Evolutionary conservation across 257 asterid genomes (phyloP).

Genomic region (Ilex asprella): DNA sequence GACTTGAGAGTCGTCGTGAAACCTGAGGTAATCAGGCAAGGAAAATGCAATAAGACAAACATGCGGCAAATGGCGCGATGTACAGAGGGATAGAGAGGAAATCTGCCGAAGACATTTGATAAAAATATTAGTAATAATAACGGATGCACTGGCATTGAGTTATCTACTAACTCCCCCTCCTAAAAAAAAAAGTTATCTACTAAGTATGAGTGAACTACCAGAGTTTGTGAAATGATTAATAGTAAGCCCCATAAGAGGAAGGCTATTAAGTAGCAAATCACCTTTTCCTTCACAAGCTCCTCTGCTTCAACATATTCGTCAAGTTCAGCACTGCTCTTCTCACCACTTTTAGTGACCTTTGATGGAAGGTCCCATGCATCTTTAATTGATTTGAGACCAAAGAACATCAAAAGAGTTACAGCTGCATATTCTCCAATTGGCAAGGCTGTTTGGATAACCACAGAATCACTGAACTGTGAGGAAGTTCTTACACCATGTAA

Average conservation of each 20-base stretch:
- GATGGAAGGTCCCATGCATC: conserved; percentile 96
- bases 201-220: too few relatives aligned
- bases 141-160: too few relatives aligned
- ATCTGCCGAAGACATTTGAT: too few relatives aligned
- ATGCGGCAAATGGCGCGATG: neutral
- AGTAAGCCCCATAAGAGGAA: neutral
- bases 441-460: conserved; percentile 49
- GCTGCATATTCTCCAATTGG: conserved; percentile 97
- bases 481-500: too few relatives aligned
- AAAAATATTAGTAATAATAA: too few relatives aligned
- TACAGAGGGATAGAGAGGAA: neutral
- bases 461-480: too few relatives aligned
- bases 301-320: conserved; percentile 92
- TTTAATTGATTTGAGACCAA: conserved; percentile 88
- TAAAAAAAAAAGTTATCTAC: too few relatives aligned
- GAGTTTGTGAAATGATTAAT: too few relatives aligned
- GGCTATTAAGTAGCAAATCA: neutral
- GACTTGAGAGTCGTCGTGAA: conserved; percentile 62
- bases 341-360: conserved; percentile 47
- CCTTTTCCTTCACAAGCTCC: conserved; percentile 94
- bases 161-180: too few relatives aligned
- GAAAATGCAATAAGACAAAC: neutral
- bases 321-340: conserved; percentile 42
- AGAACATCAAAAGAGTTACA: conserved; percentile 83
- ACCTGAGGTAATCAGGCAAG: conserved; percentile 32